phyloP scores from a whole-genome alignment of 2,329 filamentous ascomycete species.

The Sclerotiophoma versabilis region DNA sequence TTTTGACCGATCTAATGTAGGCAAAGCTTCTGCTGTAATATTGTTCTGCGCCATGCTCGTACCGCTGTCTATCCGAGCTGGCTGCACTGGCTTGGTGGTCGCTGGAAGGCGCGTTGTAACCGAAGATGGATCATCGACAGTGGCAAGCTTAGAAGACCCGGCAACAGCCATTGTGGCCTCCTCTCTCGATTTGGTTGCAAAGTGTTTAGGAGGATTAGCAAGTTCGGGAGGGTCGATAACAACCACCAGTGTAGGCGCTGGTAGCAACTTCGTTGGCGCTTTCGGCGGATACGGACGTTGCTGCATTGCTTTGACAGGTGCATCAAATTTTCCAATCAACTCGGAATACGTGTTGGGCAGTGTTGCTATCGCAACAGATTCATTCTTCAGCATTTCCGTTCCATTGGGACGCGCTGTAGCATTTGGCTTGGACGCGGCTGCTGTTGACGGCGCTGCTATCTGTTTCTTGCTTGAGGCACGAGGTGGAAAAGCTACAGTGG shows the following conservation, averaged over 20 bases:
- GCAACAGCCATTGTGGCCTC: background rate
- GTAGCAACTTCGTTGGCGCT: no score
- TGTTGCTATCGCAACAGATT: background rate
- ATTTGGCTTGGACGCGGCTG: background rate
- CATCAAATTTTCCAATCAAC: background rate
- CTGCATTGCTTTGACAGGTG: background rate
- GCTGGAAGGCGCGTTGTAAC: background rate
- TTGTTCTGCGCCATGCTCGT: background rate
- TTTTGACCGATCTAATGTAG: background rate
- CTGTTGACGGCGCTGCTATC: background rate
- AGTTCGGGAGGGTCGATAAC: no score
- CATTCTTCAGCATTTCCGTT: background rate
- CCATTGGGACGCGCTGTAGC: no score
- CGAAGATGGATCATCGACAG: background rate
- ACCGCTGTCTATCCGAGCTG: constrained; percentile 8
- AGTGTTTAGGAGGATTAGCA: no score
- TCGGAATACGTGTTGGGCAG: background rate
- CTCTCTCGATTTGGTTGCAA: no score
- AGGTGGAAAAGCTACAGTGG: background rate
- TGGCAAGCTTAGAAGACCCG: background rate
- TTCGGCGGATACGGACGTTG: background rate
- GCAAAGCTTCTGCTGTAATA: background rate
- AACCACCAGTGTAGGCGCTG: no score
- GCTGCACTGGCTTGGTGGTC: background rate
- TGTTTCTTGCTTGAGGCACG: background rate